Conservation (phyloP, 108 stramenopile genomes). For the Cyclostephanos invisitatus region DNA sequence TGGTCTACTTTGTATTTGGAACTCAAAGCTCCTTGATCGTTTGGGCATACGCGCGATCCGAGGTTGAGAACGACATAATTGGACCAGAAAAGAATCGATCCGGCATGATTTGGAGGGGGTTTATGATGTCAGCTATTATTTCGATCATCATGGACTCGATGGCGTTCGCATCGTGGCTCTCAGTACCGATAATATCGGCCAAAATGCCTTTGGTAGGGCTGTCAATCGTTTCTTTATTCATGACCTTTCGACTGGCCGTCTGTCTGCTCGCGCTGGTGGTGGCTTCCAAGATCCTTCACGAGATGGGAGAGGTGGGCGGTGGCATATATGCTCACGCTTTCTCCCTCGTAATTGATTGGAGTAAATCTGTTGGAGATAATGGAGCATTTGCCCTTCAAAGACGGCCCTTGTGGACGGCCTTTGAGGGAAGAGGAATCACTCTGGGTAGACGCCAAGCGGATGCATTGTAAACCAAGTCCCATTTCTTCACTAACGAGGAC, state of each 20-base stretch:
- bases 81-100: constrained; percentile 33
- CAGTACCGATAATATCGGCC: constrained; percentile 21
- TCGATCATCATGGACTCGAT: constrained; percentile 54
- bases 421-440: constrained; percentile 41
- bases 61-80: constrained; percentile 33
- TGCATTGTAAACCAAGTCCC: no score
- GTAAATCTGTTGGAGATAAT: constrained; percentile 36
- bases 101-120: constrained; percentile 60
- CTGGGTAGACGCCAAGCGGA: constrained; percentile 25
- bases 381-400: constrained; percentile 23
- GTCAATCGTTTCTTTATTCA: constrained; percentile 22
- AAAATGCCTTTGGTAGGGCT: constrained; percentile 20
- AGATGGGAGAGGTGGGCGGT: constrained; percentile 37
- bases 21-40: constrained; percentile 34
- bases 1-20: constrained; percentile 37
- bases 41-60: constrained; percentile 31
- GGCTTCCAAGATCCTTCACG: constrained; percentile 42
- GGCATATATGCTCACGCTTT: constrained; percentile 38
- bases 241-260: constrained; percentile 23
- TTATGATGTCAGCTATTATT: constrained; percentile 39
- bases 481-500: no score
- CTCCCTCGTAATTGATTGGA: constrained; percentile 25
- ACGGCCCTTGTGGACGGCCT: constrained; percentile 39
- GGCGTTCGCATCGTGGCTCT: constrained; percentile 62
- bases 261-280: constrained; percentile 34